phyloP scores from a whole-genome alignment of 2,329 filamentous ascomycete species.

The Fusarium sp. region DNA sequence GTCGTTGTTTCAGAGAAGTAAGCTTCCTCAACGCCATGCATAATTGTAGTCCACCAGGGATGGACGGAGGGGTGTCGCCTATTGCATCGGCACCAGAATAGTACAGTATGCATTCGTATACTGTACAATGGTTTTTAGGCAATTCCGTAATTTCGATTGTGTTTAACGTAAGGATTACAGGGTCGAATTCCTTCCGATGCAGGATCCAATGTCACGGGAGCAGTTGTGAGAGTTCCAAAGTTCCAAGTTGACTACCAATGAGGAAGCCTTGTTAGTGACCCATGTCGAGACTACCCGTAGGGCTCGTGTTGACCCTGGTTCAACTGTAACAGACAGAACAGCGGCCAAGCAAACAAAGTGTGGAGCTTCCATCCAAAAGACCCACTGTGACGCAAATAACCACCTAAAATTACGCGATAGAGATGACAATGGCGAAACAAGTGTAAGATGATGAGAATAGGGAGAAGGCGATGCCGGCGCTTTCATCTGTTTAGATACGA shows the following conservation, averaged over 20 bases:
- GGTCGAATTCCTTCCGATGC: background rate
- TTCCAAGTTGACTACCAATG: constrained; percentile 14
- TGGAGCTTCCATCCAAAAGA: background rate
- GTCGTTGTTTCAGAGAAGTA: constrained; percentile 16
- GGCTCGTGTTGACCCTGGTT: constrained; percentile 18
- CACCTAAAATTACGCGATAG: constrained; percentile 36
- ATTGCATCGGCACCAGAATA: background rate
- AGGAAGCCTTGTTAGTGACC: background rate
- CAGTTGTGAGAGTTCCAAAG: background rate
- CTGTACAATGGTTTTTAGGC: background rate
- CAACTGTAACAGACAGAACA: background rate
- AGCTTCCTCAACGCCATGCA: constrained; percentile 2
- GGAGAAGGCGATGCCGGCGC: background rate
- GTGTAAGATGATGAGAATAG: background rate
- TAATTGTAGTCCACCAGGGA: background rate
- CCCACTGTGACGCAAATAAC: constrained; percentile 41
- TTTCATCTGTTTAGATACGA: background rate
- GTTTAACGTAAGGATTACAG: background rate
- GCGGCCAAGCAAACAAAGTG: constrained; percentile 13
- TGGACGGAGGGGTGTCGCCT: background rate
- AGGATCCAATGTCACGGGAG: constrained; percentile 2
- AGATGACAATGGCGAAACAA: background rate
- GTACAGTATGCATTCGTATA: background rate
- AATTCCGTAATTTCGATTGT: background rate
- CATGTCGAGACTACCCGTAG: background rate